Conservation (phyloP, 306 rosid species). For the Castanea crenata region DNA sequence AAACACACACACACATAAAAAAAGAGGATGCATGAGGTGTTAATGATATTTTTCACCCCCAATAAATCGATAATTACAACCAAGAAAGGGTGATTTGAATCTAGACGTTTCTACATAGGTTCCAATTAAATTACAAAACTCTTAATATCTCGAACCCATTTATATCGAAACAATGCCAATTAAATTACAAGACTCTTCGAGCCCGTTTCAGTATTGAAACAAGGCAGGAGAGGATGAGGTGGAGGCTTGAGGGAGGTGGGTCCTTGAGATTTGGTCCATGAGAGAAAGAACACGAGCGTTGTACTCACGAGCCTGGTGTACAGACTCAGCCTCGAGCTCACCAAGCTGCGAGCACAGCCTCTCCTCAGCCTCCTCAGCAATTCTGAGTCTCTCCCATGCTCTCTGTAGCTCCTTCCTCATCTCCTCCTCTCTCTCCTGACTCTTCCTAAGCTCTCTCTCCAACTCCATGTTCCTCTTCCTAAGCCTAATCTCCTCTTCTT, state of each 20-base stretch:
- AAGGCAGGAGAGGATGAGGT: neutral
- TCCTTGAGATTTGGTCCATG: constrained; percentile 62
- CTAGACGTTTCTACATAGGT: accelerated
- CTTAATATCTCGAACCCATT: no score
- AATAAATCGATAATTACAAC: no score
- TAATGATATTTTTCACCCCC: no score
- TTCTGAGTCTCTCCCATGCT: constrained; percentile 58
- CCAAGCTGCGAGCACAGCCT: constrained; percentile 89
- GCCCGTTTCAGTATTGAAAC: no score
- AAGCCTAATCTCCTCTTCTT: constrained; percentile 24
- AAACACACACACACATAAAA: neutral
- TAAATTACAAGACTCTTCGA: no score
- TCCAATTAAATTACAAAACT: no score
- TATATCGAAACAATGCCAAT: no score
- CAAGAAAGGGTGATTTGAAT: no score
- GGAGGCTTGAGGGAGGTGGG: constrained; percentile 26
- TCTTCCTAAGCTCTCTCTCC: constrained; percentile 66
- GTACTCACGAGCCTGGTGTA: constrained; percentile 66
- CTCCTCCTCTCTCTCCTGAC: constrained; percentile 66
- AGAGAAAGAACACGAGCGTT: constrained; percentile 55
- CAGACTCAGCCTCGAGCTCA: constrained; percentile 80
- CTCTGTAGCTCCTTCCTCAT: constrained; percentile 54
- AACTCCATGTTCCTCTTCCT: constrained; percentile 63
- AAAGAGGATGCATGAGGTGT: no score
- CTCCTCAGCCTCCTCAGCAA: constrained; percentile 95